Percentiles rank a stretch among this genome's conserved stretches.
phyloP scores from a whole-genome alignment of 106 monocot species.

The Triglochin maritima region DNA sequence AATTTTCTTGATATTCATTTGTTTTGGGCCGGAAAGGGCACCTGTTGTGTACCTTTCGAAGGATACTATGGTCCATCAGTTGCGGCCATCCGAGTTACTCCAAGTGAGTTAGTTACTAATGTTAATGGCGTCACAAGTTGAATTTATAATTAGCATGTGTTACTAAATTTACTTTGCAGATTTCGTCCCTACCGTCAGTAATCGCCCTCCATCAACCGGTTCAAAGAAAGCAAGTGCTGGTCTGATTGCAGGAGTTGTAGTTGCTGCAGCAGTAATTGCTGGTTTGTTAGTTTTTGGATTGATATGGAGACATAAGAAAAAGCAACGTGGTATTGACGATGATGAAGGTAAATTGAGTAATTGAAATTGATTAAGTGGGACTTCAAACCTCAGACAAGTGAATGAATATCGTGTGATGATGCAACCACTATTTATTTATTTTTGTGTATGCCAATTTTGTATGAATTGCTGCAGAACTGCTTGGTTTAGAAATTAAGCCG shows the following conservation, averaged over 20 bases:
- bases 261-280: neutral
- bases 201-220: conserved; percentile 4
- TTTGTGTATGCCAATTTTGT: neutral
- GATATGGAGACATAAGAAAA: conserved; percentile 1
- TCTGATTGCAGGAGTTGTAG: conserved; percentile 9
- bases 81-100: conserved; percentile 11
- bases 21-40: conserved; percentile 25
- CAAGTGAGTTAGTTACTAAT: conserved; percentile 1
- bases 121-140: neutral
- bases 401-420: neutral
- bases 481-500: neutral
- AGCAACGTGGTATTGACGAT: neutral
- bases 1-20: conserved; percentile 23
- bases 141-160: neutral
- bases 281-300: conserved; percentile 1
- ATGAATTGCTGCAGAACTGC: neutral
- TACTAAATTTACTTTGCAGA: conserved; percentile 1
- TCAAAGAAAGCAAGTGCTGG: conserved; percentile 5
- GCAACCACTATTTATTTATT: neutral
- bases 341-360: conserved; percentile 12
- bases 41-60: conserved; percentile 9
- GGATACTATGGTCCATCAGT: conserved; percentile 23
- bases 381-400: neutral
- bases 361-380: neutral
- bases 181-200: conserved; percentile 18